These are phyloP conservation scores for Aspergillus pseudoviridinutans DNA, from an alignment of 2,329 filamentous ascomycete genomes.

Conservation along the genomic window DNA sequence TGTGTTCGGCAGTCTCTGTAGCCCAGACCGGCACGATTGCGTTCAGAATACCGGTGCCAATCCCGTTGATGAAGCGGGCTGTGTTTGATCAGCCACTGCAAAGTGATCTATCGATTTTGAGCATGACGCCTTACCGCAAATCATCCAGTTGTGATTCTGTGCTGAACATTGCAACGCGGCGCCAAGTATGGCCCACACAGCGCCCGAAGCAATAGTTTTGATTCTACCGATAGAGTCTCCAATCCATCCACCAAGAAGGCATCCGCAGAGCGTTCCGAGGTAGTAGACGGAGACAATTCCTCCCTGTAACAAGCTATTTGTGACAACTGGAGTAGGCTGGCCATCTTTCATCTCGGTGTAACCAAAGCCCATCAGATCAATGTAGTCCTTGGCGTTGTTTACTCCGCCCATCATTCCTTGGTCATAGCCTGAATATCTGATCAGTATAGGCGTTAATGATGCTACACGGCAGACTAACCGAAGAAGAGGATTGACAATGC, in stretches of 20 bases:
- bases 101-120: not conserved
- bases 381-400: constrained; percentile 62
- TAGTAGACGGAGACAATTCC: constrained; percentile 60
- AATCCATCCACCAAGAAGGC: constrained; percentile 59
- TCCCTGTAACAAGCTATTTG: constrained; percentile 58
- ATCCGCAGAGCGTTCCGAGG: constrained; percentile 61
- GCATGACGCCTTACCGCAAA: constrained; percentile 48
- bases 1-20: constrained; percentile 66
- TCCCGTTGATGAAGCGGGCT: constrained; percentile 59
- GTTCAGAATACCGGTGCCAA: constrained; percentile 67
- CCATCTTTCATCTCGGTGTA: constrained; percentile 49
- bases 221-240: constrained; percentile 62
- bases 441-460: not conserved
- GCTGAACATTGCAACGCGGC: constrained; percentile 63
- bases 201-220: constrained; percentile 58
- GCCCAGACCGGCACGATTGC: constrained; percentile 69
- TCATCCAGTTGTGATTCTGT: constrained; percentile 66
- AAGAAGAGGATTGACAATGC: constrained; percentile 67
- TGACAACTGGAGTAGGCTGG: constrained; percentile 50
- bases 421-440: constrained; percentile 40
- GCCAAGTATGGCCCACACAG: constrained; percentile 56
- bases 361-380: constrained; percentile 62
- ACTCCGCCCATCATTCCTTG: constrained; percentile 59
- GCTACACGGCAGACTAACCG: constrained; percentile 26
- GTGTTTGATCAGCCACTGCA: constrained; percentile 3